Percentiles rank a stretch among this genome's conserved stretches.
These are phyloP conservation scores for Helminthosporium solani DNA, from an alignment of 2,329 filamentous ascomycete genomes.

Conservation along the genomic window DNA sequence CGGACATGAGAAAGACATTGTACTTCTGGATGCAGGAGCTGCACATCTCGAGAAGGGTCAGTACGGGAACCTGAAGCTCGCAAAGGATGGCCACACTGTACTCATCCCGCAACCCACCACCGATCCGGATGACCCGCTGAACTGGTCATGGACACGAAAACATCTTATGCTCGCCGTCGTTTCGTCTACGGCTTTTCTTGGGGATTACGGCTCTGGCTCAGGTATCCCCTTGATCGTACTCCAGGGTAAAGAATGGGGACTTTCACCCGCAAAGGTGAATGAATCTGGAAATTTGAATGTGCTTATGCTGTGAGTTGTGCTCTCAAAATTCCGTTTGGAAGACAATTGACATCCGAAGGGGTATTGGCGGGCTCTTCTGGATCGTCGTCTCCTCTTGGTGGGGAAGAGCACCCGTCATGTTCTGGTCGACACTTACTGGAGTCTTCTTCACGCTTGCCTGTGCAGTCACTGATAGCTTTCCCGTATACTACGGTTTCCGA, in stretches of 20 bases:
- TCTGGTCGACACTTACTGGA: conserved; percentile 47
- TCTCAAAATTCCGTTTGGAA: conserved; percentile 2
- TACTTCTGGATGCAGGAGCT: conserved; percentile 23
- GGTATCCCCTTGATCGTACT: conserved; percentile 33
- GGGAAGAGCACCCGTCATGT: conserved; percentile 43
- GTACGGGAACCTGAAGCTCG: conserved; percentile 35
- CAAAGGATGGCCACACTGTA: conserved; percentile 44
- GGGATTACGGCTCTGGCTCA: conserved; percentile 51
- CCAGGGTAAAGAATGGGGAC: conserved; percentile 49
- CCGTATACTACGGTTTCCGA: conserved; percentile 41
- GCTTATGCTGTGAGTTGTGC: conserved; percentile 48
- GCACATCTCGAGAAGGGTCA: conserved; percentile 25
- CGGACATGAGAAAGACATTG: conserved; percentile 19
- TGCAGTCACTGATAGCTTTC: conserved; percentile 37
- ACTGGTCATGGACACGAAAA: conserved; percentile 54
- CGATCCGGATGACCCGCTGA: conserved; percentile 53
- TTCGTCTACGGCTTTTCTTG: conserved; percentile 49
- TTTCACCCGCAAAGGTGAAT: conserved; percentile 52
- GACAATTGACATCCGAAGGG: no score
- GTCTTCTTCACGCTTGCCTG: conserved; percentile 43
- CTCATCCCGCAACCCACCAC: conserved; percentile 55
- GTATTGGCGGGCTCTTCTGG: conserved; percentile 40
- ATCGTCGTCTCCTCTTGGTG: conserved; percentile 19
- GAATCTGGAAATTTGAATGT: conserved; percentile 55
- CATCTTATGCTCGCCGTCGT: conserved; percentile 53